These are phyloP conservation scores for Golubevia pallescens DNA, from an alignment of 1,284 basidiomycete species.

Conservation along the genomic window DNA sequence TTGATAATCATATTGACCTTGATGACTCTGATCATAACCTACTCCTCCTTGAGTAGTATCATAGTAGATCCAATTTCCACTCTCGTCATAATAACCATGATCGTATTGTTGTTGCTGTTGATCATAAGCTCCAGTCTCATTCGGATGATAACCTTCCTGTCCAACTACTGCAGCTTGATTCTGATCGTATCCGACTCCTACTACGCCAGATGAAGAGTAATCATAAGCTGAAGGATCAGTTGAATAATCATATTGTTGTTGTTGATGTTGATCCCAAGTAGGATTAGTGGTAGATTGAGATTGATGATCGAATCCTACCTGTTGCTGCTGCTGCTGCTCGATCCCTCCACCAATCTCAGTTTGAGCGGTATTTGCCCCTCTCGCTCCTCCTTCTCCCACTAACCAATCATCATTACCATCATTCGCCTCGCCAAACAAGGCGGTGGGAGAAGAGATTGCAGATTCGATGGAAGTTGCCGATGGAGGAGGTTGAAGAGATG, in stretches of 20 bases:
- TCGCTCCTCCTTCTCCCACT: not conserved
- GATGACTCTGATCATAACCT: constrained; percentile 7
- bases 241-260: constrained; percentile 17
- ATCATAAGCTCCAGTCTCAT: constrained; percentile 9
- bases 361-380: not conserved
- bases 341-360: too few relatives aligned
- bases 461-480: not conserved
- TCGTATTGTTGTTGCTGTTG: constrained; percentile 15
- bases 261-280: constrained; percentile 14
- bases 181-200: not conserved
- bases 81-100: constrained; percentile 1
- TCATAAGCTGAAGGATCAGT: constrained; percentile 11
- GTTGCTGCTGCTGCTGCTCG: not conserved
- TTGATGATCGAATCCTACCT: constrained; percentile 10
- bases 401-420: not conserved
- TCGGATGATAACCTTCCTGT: not conserved
- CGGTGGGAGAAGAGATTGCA: not conserved
- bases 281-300: constrained; percentile 23
- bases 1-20: constrained; percentile 14
- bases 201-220: constrained; percentile 16
- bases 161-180: not conserved
- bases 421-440: not conserved
- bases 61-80: not conserved
- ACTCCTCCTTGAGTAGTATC: constrained; percentile 5
- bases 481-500: constrained; percentile 12